phyloP scores from a whole-genome alignment of 1,284 basidiomycete species.

The Heliocybe sulcata region DNA sequence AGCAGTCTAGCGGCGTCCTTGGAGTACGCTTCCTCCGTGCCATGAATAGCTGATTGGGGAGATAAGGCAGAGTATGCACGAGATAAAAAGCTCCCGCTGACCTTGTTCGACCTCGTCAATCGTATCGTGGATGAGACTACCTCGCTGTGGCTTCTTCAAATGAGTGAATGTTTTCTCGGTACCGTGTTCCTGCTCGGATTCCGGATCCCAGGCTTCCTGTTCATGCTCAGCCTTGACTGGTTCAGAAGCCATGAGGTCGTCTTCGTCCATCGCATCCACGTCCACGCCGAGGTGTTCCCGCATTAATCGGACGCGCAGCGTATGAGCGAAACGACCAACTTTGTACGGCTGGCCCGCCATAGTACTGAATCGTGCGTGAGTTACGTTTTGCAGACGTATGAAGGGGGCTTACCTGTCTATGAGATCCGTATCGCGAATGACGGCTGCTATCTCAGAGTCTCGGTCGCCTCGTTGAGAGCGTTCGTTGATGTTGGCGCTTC shows the following conservation, averaged over 20 bases:
- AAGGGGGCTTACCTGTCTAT: slow-evolving; percentile 65
- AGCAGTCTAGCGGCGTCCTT: slow-evolving; percentile 28
- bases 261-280: slow-evolving; percentile 84
- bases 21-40: slow-evolving; percentile 29
- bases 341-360: slow-evolving; percentile 96
- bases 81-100: slow-evolving; percentile 17
- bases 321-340: slow-evolving; percentile 96
- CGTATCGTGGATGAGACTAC: slow-evolving; percentile 30
- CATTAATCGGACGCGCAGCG: slow-evolving; percentile 91
- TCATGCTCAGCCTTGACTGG: slow-evolving; percentile 47
- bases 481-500: slow-evolving; percentile 99
- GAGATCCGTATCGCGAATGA: slow-evolving; percentile 96
- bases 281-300: slow-evolving; percentile 94
- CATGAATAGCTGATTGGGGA: slow-evolving; percentile 31
- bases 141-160: slow-evolving; percentile 26
- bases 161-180: slow-evolving; percentile 34
- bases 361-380: slow-evolving; percentile 37
- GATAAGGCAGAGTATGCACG: background rate
- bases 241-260: slow-evolving; percentile 56
- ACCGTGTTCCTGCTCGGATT: slow-evolving; percentile 59
- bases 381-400: background rate
- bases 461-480: slow-evolving; percentile 93
- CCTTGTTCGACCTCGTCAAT: slow-evolving; percentile 43
- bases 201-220: slow-evolving; percentile 74
- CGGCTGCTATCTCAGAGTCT: slow-evolving; percentile 90